These are phyloP conservation scores for Barbarea vulgaris DNA, from an alignment of 345 rosid species.

Conservation along the genomic window DNA sequence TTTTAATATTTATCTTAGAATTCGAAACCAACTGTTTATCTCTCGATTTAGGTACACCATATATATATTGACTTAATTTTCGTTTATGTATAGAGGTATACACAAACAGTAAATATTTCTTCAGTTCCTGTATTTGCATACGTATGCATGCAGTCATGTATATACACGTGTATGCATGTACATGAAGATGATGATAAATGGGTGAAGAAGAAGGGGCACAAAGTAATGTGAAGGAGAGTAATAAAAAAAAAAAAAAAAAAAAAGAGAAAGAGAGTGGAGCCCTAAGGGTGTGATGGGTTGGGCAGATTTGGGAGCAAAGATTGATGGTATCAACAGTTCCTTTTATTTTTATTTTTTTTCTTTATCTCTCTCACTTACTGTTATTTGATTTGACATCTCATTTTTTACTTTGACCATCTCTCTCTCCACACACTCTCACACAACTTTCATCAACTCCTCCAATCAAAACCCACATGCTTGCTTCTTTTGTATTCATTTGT, in stretches of 20 bases:
- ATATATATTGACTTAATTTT: constrained; percentile 26
- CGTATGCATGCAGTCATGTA: constrained; percentile 43
- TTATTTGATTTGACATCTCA: constrained; percentile 44
- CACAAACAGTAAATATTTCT: constrained; percentile 30
- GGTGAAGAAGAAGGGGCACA: constrained; percentile 34
- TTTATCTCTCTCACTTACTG: constrained; percentile 27
- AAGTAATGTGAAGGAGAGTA: constrained; percentile 40
- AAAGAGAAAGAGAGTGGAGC: constrained; percentile 46
- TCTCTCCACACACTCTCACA: constrained; percentile 36
- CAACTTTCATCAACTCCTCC: constrained; percentile 39
- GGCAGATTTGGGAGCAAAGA: constrained; percentile 50
- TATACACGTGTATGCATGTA: constrained; percentile 23
- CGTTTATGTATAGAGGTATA: constrained; percentile 3
- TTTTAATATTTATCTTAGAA: constrained; percentile 19
- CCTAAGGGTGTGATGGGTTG: constrained; percentile 50
- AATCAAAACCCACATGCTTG: constrained; percentile 34
- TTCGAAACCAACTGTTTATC: constrained; percentile 15
- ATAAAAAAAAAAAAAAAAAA: constrained; percentile 26
- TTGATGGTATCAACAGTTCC: constrained; percentile 41
- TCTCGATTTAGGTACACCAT: neutral
- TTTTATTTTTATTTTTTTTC: neutral
- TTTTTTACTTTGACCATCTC: constrained; percentile 43
- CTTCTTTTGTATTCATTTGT: constrained; percentile 20
- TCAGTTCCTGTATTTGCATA: constrained; percentile 17
- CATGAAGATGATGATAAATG: constrained; percentile 28